A percentile compares a stretch with the other conserved stretches of the same genome.
Evolutionary conservation across 179 eudicot genomes (phyloP).

Genomic region (Silene vulgaris): DNA sequence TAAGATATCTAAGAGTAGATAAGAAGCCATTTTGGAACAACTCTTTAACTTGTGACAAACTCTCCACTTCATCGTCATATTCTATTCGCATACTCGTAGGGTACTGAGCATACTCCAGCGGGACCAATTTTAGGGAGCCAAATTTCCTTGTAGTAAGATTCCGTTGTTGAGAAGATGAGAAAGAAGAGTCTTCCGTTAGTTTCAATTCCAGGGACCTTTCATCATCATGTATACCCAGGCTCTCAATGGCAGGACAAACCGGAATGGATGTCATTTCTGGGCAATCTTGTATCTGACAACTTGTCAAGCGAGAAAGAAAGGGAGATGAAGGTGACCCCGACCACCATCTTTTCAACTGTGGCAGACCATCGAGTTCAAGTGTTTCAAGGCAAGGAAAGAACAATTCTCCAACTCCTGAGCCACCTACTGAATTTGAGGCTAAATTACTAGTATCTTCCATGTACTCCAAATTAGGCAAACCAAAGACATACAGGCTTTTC

Average conservation of each 20-base stretch:
- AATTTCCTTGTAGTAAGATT: background rate
- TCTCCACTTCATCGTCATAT: background rate
- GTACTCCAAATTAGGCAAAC: background rate
- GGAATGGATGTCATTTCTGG: background rate
- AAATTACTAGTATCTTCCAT: background rate
- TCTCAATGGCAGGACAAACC: background rate
- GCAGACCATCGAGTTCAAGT: background rate
- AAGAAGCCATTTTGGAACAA: background rate
- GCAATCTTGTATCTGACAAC: background rate
- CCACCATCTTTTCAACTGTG: slow-evolving; percentile 8
- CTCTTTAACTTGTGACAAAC: background rate
- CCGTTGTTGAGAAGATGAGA: background rate
- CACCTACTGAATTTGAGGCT: background rate
- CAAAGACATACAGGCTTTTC: background rate
- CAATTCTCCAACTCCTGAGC: background rate
- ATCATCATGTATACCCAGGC: background rate
- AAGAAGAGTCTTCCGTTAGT: background rate
- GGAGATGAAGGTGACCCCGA: background rate
- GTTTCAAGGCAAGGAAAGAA: background rate
- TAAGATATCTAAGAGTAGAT: background rate
- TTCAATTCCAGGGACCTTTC: background rate
- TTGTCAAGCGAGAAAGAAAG: background rate
- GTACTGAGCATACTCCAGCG: background rate
- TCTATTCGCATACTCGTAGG: background rate
- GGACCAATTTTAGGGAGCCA: background rate